Conservation (phyloP, 768 basidiomycete genomes). For the Kwoniella sp. region DNA sequence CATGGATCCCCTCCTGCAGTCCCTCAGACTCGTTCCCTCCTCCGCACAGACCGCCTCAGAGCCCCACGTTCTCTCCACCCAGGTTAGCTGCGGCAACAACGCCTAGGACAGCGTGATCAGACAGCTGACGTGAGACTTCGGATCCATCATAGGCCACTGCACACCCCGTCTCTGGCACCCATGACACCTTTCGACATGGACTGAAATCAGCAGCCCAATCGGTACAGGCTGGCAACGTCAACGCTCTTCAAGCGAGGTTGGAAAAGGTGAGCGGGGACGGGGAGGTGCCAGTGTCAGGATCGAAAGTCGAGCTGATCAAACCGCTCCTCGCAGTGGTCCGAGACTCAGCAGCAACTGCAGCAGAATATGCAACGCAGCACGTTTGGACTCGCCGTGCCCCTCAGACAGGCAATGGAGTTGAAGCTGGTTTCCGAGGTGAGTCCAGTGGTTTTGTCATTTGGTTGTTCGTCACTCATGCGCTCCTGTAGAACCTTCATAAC, state of each 20-base stretch:
- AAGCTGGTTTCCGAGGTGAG: conserved; percentile 73
- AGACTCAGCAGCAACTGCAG: conserved; percentile 81
- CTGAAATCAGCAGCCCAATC: conserved; percentile 74
- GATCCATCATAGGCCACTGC: conserved; percentile 46
- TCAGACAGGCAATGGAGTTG: conserved; percentile 89
- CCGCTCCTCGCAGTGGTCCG: conserved; percentile 68
- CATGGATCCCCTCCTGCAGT: conserved; percentile 3
- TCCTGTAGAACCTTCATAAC: conserved; percentile 39
- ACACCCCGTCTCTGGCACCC: conserved; percentile 64
- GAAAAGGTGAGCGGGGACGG: conserved; percentile 61
- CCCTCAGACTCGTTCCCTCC: conserved; percentile 26
- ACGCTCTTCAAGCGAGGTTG: conserved; percentile 64
- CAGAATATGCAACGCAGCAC: conserved; percentile 77
- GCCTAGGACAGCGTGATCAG: not conserved
- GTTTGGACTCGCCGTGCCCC: conserved; percentile 81
- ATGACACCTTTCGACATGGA: conserved; percentile 83
- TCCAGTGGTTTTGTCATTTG: conserved; percentile 15
- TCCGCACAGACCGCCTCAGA: conserved; percentile 27
- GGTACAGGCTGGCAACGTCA: conserved; percentile 56
- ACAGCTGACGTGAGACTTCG: too few species aligned
- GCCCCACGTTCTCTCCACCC: conserved; percentile 33
- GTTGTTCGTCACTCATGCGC: not conserved
- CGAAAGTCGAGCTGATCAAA: not conserved
- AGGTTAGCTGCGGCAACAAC: conserved; percentile 22
- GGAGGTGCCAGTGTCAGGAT: not conserved